Base-by-base conservation (phyloP, 371 early-diverging fungal species). In the Mortierella sp. region DNA sequence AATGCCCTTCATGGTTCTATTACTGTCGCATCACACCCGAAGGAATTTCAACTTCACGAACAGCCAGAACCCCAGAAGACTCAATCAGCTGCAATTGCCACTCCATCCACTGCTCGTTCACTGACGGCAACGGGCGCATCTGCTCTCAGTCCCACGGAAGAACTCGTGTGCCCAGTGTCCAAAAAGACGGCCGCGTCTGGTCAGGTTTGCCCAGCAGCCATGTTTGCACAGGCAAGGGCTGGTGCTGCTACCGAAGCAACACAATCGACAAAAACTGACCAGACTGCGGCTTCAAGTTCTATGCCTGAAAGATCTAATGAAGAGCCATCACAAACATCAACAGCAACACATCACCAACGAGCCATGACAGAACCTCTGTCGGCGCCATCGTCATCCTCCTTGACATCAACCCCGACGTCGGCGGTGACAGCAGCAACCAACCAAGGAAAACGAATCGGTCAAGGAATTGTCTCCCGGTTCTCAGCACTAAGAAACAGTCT, bases 181-280 rank as follows among this genome's bases (percentile, higher is more conserved):
- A 69, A 69, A 50, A 76, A 76, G 61, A 55, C 61, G 14, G 61
- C 76, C 4, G 60, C 76, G 0, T 73, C 73, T 1, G 76, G 69
- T 7, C 61, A 50, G 6, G 64, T 76, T 1, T 76, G 76, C 21
- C 76, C 76, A 21, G 76, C 76, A 1, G 70, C 76, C 42, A 60
- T 64, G 70, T 76, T 76, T 64, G 76, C 76, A 6, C 64, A 64
- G 54, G 65, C 70, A 8, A 47, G 68, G 57, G 67, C 72, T 2
- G 46, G 43, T 8, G 50, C 65, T 17, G 50, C 66, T 6, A 57
- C 58, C 17, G 52, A 48, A 23, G 43, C 24, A 17, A 48, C 17
- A 14, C 28, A 28, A n/a, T n/a, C 56, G 15, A 3, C 3, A 15
- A 28, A 26, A 3, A 24, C 49, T 34, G 44, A 15, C 32, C 50